Percentiles rank a stretch among this genome's conserved stretches.
Evolutionary conservation across 2,329 filamentous ascomycete species (phyloP).

Genomic region (Nakataea oryzae): DNA sequence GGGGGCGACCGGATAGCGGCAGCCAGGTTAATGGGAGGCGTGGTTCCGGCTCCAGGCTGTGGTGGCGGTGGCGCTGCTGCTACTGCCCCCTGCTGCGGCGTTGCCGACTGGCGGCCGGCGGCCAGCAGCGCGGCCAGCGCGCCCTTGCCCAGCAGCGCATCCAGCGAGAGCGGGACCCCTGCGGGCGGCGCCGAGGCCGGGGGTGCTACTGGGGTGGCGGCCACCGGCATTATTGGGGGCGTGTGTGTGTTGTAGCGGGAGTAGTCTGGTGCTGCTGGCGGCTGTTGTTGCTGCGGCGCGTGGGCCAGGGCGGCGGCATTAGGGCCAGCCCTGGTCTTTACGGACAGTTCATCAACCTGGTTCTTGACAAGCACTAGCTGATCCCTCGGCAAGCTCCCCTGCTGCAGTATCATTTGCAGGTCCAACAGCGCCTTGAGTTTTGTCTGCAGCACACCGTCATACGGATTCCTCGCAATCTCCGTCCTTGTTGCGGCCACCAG

Average conservation of each 20-base stretch:
- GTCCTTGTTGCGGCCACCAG: slow-evolving; percentile 64
- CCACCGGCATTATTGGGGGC: slow-evolving; percentile 6
- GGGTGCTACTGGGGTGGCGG: slow-evolving; percentile 22
- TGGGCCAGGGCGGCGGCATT: not conserved
- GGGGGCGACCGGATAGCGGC: slow-evolving; percentile 15
- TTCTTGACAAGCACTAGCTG: slow-evolving; percentile 77
- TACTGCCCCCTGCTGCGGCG: slow-evolving; percentile 23
- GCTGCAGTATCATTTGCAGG: slow-evolving; percentile 70
- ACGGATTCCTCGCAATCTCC: slow-evolving; percentile 65
- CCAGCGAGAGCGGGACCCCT: slow-evolving; percentile 33
- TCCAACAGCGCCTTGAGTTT: slow-evolving; percentile 79
- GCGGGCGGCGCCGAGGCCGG: slow-evolving; percentile 16
- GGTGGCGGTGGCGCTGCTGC: slow-evolving; percentile 31
- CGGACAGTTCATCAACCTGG: slow-evolving; percentile 70
- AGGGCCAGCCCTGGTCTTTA: slow-evolving; percentile 38
- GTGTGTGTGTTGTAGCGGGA: slow-evolving; percentile 5
- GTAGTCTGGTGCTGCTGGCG: slow-evolving; percentile 10
- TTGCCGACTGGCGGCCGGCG: slow-evolving; percentile 35
- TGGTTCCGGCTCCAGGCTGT: slow-evolving; percentile 22
- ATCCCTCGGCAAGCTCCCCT: slow-evolving; percentile 66
- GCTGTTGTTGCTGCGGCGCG: slow-evolving; percentile 11
- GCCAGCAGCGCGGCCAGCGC: slow-evolving; percentile 49
- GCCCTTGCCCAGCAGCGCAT: slow-evolving; percentile 48
- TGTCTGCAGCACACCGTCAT: slow-evolving; percentile 65
- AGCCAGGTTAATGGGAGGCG: slow-evolving; percentile 16